Evolutionary conservation across 2,329 filamentous ascomycete genomes (phyloP).

Genomic region (Diplocarpon rosae): DNA sequence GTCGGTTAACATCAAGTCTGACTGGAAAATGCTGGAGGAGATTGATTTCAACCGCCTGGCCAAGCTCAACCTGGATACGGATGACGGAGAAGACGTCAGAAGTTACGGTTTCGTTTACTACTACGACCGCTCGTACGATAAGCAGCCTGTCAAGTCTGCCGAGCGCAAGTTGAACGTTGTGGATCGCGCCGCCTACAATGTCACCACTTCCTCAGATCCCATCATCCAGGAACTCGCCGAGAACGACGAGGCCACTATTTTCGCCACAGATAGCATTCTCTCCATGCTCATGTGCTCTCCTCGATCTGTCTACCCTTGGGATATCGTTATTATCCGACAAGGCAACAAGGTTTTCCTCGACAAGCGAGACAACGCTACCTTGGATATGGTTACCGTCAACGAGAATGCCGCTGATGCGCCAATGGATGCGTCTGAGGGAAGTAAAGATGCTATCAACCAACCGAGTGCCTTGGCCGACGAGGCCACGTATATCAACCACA

Average conservation of each 20-base stretch:
- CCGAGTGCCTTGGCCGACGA: constrained; percentile 88
- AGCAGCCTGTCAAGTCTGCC: constrained; percentile 77
- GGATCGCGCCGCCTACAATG: constrained; percentile 94
- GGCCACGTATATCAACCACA: constrained; percentile 99
- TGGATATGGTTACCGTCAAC: constrained; percentile 98
- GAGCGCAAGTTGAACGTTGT: constrained; percentile 81
- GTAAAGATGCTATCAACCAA: constrained; percentile 91
- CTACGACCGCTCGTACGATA: constrained; percentile 94
- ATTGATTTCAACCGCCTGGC: constrained; percentile 93
- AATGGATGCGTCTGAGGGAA: constrained; percentile 79
- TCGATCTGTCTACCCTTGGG: constrained; percentile 95
- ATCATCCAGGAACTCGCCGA: constrained; percentile 95
- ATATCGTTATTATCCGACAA: constrained; percentile 86
- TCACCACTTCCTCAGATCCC: constrained; percentile 91
- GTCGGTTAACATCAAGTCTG: constrained; percentile 89
- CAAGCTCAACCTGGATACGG: constrained; percentile 92
- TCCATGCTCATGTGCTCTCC: constrained; percentile 99
- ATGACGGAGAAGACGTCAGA: constrained; percentile 90
- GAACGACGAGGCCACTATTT: constrained; percentile 91
- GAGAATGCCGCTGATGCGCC: constrained; percentile 96
- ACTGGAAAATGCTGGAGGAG: constrained; percentile 94
- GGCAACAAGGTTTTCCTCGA: constrained; percentile 97
- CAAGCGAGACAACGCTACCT: constrained; percentile 88
- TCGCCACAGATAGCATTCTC: constrained; percentile 91
- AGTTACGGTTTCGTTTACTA: constrained; percentile 96